A percentile compares a stretch with the other conserved stretches of the same genome.
These are phyloP conservation scores for Penicillium hesseltinei DNA, from an alignment of 2,329 filamentous ascomycete genomes.

Conservation along the genomic window DNA sequence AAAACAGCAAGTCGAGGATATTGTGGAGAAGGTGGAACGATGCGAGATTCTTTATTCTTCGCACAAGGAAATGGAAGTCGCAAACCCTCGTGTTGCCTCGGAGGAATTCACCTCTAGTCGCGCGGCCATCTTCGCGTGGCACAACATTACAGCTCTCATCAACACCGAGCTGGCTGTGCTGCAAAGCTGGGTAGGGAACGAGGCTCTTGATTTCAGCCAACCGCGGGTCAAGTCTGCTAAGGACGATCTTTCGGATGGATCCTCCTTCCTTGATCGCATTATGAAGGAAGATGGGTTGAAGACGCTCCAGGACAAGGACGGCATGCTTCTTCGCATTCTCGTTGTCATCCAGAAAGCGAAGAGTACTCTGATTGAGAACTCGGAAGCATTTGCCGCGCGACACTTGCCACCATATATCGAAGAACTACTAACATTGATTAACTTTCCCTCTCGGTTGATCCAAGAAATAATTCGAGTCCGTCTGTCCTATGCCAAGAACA, in stretches of 20 bases:
- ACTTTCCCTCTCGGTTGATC: conserved; percentile 91
- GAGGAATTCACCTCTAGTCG: conserved; percentile 76
- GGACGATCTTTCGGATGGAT: conserved; percentile 78
- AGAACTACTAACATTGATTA: conserved; percentile 91
- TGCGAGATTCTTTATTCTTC: conserved; percentile 84
- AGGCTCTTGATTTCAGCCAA: conserved; percentile 86
- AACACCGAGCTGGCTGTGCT: conserved; percentile 89
- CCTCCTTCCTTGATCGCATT: conserved; percentile 88
- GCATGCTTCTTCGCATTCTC: conserved; percentile 80
- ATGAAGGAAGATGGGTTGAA: conserved; percentile 94
- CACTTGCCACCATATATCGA: conserved; percentile 96
- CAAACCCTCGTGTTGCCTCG: conserved; percentile 75
- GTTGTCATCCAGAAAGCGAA: conserved; percentile 92
- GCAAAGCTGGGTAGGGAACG: conserved; percentile 95
- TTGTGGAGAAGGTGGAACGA: conserved; percentile 86
- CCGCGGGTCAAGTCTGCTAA: conserved; percentile 66
- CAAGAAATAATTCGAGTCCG: conserved; percentile 95
- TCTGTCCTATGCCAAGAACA: conserved; percentile 85
- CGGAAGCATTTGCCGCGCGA: conserved; percentile 77
- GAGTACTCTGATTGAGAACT: conserved; percentile 81
- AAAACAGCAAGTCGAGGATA: conserved; percentile 81
- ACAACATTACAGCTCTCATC: conserved; percentile 95
- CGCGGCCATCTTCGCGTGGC: conserved; percentile 89
- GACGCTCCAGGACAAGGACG: conserved; percentile 77
- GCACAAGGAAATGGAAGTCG: conserved; percentile 67